Evolutionary conservation across 2,329 filamentous ascomycete species (phyloP), one percentile per base, ranked within the genome.

Genomic region (Aspergillus brasiliensis): DNA sequence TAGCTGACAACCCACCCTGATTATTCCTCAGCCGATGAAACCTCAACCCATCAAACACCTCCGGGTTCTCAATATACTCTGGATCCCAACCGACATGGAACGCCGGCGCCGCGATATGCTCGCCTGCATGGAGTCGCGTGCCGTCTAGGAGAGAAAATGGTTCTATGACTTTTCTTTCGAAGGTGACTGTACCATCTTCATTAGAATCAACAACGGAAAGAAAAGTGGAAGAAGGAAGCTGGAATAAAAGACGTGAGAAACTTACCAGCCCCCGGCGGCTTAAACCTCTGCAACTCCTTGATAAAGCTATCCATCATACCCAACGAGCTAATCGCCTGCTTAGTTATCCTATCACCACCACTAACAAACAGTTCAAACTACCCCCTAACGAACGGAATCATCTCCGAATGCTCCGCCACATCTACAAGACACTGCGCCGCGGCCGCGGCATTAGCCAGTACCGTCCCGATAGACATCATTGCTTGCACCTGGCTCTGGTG

Each of bases 31-130:
- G 62, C 2, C 75, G 71, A 3, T 81, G 80, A 53, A 81, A 86
- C 3, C 83, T 76, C 65, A 83, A 81, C 0, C 83, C 78, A 56
- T 84, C 78, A 60, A 83, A 86, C 1, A 53, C 61, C 11, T 75
- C 62, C 0, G 83, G 75, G 8, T 80, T 66, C 7, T 73, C 27
- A 61, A 81, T 83, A 11, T 82, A 59, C 2, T 78, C 76, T 1
- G 74, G 69, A 55, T 85, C 83, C 19, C 34, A 62, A 52, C 84
- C 81, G 2, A 79, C 75, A 10, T 78, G 75, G 38, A 78, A 75
- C 11, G 82, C 64, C 46, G 82, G 77, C 28, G 83, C 69, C 51
- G 77, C 76, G 27, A 85, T 64, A 3, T 74, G 73, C 10, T 76
- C 71, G 13, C 81, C 81, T n/a, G 73, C 71, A 0, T 82, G 81